A percentile compares a stretch with the other conserved stretches of the same genome.
These are phyloP conservation scores for Chromosphaera perkinsii DNA, from an alignment of 208 protist genomes.

Conservation along the genomic window DNA sequence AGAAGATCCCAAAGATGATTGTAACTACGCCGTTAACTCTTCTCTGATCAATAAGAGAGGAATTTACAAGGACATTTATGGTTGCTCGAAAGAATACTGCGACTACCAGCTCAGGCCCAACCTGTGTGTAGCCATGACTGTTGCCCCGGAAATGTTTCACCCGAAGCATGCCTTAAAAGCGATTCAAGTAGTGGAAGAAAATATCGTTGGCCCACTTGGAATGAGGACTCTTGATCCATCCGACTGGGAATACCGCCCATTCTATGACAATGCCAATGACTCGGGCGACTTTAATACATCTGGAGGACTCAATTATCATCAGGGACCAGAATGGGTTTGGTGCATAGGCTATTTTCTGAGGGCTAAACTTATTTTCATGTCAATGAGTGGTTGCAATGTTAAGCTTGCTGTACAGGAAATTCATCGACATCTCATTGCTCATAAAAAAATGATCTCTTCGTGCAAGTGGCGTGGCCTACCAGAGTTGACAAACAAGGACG, in stretches of 20 bases:
- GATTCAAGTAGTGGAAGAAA: neutral
- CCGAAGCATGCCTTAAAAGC: neutral
- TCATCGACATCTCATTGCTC: neutral
- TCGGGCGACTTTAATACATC: slow-evolving; percentile 34
- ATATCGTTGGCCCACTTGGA: slow-evolving; percentile 47
- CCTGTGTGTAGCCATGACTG: slow-evolving; percentile 54
- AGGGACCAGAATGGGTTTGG: slow-evolving; percentile 71
- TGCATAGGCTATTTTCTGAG: slow-evolving; percentile 54
- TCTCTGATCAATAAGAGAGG: slow-evolving; percentile 39
- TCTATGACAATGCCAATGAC: slow-evolving; percentile 57
- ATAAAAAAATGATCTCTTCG: slow-evolving; percentile 7
- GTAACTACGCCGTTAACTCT: slow-evolving; percentile 14
- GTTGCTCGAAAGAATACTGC: slow-evolving; percentile 10
- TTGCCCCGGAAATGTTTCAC: slow-evolving; percentile 16
- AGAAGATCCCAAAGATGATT: slow-evolving; percentile 10
- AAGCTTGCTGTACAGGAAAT: neutral
- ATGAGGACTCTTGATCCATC: slow-evolving; percentile 63
- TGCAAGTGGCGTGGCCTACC: slow-evolving; percentile 36
- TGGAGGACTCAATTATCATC: slow-evolving; percentile 69
- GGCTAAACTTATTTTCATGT: slow-evolving; percentile 27
- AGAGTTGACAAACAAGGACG: slow-evolving; percentile 48
- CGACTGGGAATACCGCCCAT: slow-evolving; percentile 14
- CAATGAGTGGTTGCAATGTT: neutral
- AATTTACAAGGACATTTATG: slow-evolving; percentile 63
- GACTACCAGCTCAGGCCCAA: slow-evolving; percentile 69